A percentile compares a stretch with the other conserved stretches of the same genome.
phyloP scores from a whole-genome alignment of 169 alveolate genomes.

The Eimeria zaria region DNA sequence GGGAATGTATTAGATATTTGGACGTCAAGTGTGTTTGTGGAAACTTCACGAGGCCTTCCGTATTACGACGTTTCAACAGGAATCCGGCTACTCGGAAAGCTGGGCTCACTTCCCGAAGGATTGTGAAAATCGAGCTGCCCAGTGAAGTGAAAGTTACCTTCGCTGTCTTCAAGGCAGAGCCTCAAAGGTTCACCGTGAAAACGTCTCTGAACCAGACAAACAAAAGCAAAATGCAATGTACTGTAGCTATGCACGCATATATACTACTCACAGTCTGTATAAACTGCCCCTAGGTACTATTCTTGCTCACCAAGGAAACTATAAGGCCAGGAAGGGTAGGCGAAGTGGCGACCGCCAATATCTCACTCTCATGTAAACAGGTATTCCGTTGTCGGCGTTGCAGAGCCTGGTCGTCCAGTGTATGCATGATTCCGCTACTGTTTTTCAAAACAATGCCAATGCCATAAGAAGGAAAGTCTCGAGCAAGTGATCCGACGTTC shows the following conservation, averaged over 20 bases:
- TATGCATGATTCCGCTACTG: constrained; percentile 9
- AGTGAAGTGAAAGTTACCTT: neutral
- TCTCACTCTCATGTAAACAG: neutral
- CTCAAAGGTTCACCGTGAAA: neutral
- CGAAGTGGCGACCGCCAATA: constrained; percentile 17
- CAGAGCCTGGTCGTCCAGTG: constrained; percentile 37
- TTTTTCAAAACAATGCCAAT: constrained; percentile 4
- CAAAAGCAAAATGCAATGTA: neutral
- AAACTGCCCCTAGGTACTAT: neutral
- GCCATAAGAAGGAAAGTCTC: constrained; percentile 46
- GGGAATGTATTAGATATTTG: neutral
- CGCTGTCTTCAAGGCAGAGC: constrained; percentile 1
- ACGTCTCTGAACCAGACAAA: neutral
- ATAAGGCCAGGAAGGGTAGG: neutral
- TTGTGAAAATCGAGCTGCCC: constrained; percentile 10
- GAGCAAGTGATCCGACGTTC: neutral
- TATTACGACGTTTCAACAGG: neutral
- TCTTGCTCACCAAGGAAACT: constrained; percentile 13
- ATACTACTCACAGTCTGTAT: neutral
- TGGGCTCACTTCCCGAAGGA: neutral
- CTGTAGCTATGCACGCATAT: too few species aligned
- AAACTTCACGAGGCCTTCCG: neutral
- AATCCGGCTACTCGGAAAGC: neutral
- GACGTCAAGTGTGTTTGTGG: neutral
- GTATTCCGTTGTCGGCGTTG: neutral